These are phyloP conservation scores for Quercus dentata DNA, from an alignment of 306 rosid genomes.

Conservation along the genomic window DNA sequence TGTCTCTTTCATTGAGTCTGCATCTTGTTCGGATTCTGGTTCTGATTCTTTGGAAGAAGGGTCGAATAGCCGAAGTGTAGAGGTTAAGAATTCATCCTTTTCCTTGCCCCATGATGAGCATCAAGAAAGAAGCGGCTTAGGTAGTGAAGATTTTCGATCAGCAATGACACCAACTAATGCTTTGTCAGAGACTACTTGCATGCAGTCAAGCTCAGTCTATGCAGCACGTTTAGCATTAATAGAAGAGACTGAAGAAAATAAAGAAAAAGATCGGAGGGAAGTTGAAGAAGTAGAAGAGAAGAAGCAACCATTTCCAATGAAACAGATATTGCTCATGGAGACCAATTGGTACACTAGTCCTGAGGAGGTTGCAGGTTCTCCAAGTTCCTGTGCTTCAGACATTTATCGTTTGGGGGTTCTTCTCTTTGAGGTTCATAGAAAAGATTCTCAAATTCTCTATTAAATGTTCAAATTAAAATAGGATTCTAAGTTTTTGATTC, in stretches of 20 bases:
- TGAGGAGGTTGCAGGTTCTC: conserved; percentile 62
- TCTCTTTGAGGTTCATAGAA: conserved; percentile 73
- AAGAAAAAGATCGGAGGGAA: conserved; percentile 53
- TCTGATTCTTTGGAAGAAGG: conserved; percentile 78
- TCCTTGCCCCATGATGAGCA: conserved; percentile 35
- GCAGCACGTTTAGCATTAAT: conserved; percentile 65
- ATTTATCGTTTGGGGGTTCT: conserved; percentile 86
- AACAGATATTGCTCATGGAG: conserved; percentile 77
- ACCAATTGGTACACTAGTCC: conserved; percentile 90
- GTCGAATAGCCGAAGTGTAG: conserved; percentile 39
- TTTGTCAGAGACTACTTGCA: conserved; percentile 72
- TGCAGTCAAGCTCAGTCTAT: conserved; percentile 72
- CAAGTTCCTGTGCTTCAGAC: conserved; percentile 84
- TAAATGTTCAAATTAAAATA: conserved; percentile 15
- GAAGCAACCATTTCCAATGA: conserved; percentile 89
- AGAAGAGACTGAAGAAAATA: conserved; percentile 61
- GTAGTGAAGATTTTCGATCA: conserved; percentile 51
- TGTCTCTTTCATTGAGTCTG: conserved; percentile 89
- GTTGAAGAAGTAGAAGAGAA: conserved; percentile 65
- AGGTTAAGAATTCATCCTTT: conserved; percentile 44
- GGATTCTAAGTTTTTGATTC: conserved; percentile 8
- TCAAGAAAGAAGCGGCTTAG: conserved; percentile 44
- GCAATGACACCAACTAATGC: conserved; percentile 43
- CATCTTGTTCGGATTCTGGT: conserved; percentile 91
- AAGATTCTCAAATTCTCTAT: conserved; percentile 7